These are phyloP conservation scores for Vicia sativa DNA, from an alignment of 306 rosid species.

Conservation along the genomic window DNA sequence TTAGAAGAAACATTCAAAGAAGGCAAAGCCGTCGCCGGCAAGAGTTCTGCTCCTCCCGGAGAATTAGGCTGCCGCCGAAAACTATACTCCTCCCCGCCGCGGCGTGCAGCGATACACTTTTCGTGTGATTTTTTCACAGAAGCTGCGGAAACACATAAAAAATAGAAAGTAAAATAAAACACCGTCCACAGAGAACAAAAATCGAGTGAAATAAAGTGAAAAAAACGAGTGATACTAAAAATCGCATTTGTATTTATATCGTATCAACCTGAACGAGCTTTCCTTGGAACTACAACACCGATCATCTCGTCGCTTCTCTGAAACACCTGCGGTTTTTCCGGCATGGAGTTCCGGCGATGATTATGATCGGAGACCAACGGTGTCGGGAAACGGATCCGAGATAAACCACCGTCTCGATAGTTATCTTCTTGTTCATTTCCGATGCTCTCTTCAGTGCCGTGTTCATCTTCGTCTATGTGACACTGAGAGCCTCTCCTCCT, in stretches of 20 bases:
- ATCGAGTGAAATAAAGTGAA: neutral
- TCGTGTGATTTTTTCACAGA: conserved; percentile 61
- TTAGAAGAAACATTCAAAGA: conserved; percentile 40
- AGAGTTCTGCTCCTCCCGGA: conserved; percentile 37
- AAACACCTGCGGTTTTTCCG: conserved; percentile 42
- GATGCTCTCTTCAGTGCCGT: conserved; percentile 47
- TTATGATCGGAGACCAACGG: conserved; percentile 41
- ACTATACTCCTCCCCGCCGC: conserved; percentile 47
- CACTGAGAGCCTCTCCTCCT: conserved; percentile 50
- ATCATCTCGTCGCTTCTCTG: conserved; percentile 51
- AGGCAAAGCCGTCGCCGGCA: conserved; percentile 44
- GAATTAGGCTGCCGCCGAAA: conserved; percentile 33
- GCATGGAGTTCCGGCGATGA: conserved; percentile 44
- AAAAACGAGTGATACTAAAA: neutral
- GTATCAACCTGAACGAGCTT: conserved; percentile 76
- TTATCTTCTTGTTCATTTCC: conserved; percentile 49
- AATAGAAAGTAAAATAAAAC: neutral
- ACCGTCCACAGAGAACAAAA: neutral
- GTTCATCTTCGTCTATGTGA: conserved; percentile 47
- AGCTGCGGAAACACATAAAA: conserved; percentile 46
- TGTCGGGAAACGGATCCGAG: conserved; percentile 41
- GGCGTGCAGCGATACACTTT: conserved; percentile 42
- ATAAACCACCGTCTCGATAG: conserved; percentile 41
- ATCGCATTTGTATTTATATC: neutral
- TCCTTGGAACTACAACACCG: conserved; percentile 68